A percentile compares a stretch with the other conserved stretches of the same genome.
phyloP scores from a whole-genome alignment of 441 rosid species.

The Pelargonium fulgidum region DNA sequence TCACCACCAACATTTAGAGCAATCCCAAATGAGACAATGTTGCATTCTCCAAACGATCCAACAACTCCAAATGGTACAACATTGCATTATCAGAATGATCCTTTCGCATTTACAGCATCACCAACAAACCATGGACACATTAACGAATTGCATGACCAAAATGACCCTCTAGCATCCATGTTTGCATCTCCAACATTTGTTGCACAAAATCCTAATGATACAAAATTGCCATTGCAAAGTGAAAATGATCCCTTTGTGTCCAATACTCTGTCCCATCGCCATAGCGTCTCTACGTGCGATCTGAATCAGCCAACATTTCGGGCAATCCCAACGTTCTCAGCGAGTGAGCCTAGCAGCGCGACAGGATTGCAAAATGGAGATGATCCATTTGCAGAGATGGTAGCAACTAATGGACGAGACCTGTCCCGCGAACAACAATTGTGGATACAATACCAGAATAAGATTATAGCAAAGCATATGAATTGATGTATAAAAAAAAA shows the following conservation, averaged over 20 bases:
- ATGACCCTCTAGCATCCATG: background rate
- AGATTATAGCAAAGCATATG: conserved; percentile 51
- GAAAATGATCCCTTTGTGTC: conserved; percentile 18
- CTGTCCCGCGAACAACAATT: conserved; percentile 46
- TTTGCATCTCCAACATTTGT: background rate
- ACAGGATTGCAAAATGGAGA: conserved; percentile 17
- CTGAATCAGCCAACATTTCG: conserved; percentile 29
- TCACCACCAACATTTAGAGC: no score
- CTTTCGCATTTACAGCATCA: background rate
- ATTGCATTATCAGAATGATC: background rate
- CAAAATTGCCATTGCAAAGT: background rate
- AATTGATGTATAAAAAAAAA: conserved; percentile 18
- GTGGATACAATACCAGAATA: conserved; percentile 66
- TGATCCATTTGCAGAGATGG: conserved; percentile 47
- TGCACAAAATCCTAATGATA: background rate
- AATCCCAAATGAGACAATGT: no score
- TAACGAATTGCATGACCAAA: background rate
- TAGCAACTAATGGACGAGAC: conserved; percentile 19
- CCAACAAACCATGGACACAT: background rate
- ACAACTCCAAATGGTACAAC: no score
- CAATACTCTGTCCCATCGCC: background rate
- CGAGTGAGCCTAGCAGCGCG: conserved; percentile 18
- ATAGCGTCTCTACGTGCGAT: conserved; percentile 13
- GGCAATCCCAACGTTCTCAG: conserved; percentile 37
- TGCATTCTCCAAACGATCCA: no score